Evolutionary conservation across 2,329 filamentous ascomycete species (phyloP), one percentile per base, ranked within the genome.

Genomic region (Knufia fluminis): DNA sequence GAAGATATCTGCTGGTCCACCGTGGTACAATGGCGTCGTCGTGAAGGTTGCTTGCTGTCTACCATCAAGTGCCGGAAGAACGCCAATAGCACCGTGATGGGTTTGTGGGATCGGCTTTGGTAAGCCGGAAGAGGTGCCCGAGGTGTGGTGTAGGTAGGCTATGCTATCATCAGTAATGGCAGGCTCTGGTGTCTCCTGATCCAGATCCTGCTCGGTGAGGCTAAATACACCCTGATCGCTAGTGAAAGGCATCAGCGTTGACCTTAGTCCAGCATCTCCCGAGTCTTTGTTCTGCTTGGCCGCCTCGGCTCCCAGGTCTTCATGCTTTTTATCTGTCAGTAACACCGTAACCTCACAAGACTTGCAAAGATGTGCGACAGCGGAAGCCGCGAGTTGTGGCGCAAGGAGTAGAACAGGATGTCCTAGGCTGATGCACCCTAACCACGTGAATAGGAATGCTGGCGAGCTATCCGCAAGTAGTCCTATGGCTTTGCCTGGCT

Each of bases 11-110:
- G 80, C 77, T 7, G 82, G 70, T 0, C 80, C 81, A 1, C 80
- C 81, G 55, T 83, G 79, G 54, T 82, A 84, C 0, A 84, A 67
- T 0, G 81, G 80, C 2, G 80, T 84, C 0, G 79, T 82, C 0
- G 79, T 80, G 56, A 83, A 83, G 0, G 78, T 81, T 0, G 77
- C 74, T 2, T 65, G 59, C 2, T 64, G 46, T 0, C 58, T 36
- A 0, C 63, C 60, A 3, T 62, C 54, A 0, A 82, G 70, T 2
- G 62, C 62, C 6, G 78, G 77, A 0, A 82, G 66, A 0, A 76
- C 75, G 1, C 73, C 74, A 2, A 79, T 71, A 2, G 73, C 76
- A 9, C 69, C 76, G 40, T 68, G 68, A 57, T 83, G 77, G 1
- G 68, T 71, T 51, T 83, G 79, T 0, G 72, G 70, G 1, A 84